phyloP scores from a whole-genome alignment of 768 basidiomycete genomes.

The Hypsizygus marmoreus region DNA sequence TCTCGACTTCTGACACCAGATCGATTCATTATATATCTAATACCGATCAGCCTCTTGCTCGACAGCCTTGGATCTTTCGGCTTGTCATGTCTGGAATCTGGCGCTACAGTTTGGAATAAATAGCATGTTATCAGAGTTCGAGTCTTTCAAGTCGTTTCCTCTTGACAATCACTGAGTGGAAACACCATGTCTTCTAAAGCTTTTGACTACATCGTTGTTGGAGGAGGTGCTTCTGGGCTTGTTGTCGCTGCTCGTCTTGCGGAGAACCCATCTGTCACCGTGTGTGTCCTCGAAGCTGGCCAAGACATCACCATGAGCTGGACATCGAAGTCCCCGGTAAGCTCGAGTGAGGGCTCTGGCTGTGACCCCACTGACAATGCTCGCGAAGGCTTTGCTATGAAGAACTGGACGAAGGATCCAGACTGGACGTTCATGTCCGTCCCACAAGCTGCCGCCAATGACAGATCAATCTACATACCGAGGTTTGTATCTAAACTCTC shows the following conservation, averaged over 20 bases:
- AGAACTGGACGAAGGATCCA: conserved; percentile 17
- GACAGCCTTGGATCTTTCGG: too few species aligned
- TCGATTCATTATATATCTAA: too few species aligned
- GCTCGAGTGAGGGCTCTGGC: neutral
- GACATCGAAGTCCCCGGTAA: neutral
- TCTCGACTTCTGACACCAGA: too few species aligned
- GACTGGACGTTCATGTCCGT: conserved; percentile 17
- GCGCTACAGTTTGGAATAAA: too few species aligned
- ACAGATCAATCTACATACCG: conserved; percentile 3
- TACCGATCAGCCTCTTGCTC: too few species aligned
- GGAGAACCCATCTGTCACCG: conserved; percentile 23
- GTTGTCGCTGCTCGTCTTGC: conserved; percentile 32
- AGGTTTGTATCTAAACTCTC: conserved; percentile 6
- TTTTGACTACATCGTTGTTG: conserved; percentile 20
- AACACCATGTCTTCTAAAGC: too few species aligned
- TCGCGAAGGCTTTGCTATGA: conserved; percentile 21
- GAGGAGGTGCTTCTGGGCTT: conserved; percentile 32
- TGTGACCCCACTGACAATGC: conserved; percentile 12
- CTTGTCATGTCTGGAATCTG: too few species aligned
- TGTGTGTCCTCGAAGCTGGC: conserved; percentile 30
- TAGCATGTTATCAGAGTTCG: too few species aligned
- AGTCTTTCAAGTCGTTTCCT: too few species aligned
- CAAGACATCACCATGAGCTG: neutral
- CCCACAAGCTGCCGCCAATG: conserved; percentile 12
- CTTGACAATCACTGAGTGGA: too few species aligned